Base-by-base conservation (phyloP, 2,329 filamentous ascomycete species). In the Neoarthrinium moseri region DNA sequence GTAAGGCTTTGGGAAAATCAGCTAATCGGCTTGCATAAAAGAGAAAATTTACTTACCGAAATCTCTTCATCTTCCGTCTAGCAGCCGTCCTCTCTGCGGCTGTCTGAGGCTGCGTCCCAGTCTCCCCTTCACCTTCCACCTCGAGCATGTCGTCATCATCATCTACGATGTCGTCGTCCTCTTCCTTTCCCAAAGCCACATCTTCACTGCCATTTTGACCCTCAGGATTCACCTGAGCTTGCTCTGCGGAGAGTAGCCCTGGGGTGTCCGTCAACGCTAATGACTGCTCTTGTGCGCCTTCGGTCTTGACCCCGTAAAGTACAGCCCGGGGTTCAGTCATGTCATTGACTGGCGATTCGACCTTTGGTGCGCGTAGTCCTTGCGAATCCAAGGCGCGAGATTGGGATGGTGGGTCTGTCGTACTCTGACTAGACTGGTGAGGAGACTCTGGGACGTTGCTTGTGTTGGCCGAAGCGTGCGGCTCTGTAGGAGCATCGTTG, bases 21-120 rank as follows among this genome's bases (percentile, higher is more conserved):
- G 71, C 54, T 44, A n/a, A 7, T 29, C 26, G n/a, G 26, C 26
- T n/a, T 8, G 8, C n/a, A 7, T 8, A n/a, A 7, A 7, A 43
- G 27, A 23, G 20, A 24, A 17, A n/a, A n/a, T n/a, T n/a, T 22
- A 46, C 67, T 53, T 75, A 89, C 86, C 87, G 81, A 62, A 92
- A 92, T 47, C 89, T 77, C 74, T 92, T 92, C 87, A 84, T 85
- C 64, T 85, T 86, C 52, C 78, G 75, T 43, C 77, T 51, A 33
- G 57, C 56, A 29, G 70, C 56, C 74, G 80, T 47, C 73, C 81
- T 73, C 61, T 83, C 81, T 23, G 79, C 80, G 18, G 73, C 74
- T 7, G 74, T 81, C 57, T 76, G 77, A 26, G 73, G 69, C 35
- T 65, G 67, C n/a, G 59, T 59, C n/a, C 62, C 62, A 56, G 57